Conservation (phyloP, 2,329 filamentous ascomycete species). For the Dactylonectria estremocensis region DNA sequence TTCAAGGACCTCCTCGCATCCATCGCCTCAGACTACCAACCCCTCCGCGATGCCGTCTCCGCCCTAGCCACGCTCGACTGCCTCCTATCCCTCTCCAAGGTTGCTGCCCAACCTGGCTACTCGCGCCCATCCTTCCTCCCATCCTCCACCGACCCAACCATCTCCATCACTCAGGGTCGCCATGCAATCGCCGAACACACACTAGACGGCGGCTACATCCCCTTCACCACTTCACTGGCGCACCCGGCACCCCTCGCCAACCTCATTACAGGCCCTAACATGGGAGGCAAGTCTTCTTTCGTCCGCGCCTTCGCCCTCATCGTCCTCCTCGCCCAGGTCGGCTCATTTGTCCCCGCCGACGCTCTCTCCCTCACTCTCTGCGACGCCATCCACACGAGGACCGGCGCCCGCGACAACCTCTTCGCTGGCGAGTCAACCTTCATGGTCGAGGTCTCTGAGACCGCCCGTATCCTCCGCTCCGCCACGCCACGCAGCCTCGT, state of each 20-base stretch:
- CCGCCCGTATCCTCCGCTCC: conserved; percentile 89
- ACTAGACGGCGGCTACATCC: conserved; percentile 88
- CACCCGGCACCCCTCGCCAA: conserved; percentile 78
- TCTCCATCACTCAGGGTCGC: conserved; percentile 77
- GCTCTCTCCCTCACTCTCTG: conserved; percentile 83
- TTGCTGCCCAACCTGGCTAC: conserved; percentile 91
- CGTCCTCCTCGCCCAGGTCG: conserved; percentile 93
- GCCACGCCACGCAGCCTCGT: conserved; percentile 89
- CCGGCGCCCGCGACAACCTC: conserved; percentile 97
- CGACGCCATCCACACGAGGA: conserved; percentile 94
- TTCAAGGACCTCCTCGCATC: conserved; percentile 80
- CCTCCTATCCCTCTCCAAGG: conserved; percentile 86
- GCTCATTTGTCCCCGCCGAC: conserved; percentile 90
- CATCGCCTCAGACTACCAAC: conserved; percentile 88
- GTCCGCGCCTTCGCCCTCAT: conserved; percentile 94
- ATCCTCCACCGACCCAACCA: conserved; percentile 74
- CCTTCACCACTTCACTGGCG: conserved; percentile 85
- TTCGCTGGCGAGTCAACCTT: conserved; percentile 96
- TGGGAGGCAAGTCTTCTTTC: conserved; percentile 99
- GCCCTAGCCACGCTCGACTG: conserved; percentile 91
- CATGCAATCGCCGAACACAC: conserved; percentile 98
- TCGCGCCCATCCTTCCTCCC: conserved; percentile 79
- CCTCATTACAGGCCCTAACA: conserved; percentile 96
- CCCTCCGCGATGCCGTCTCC: conserved; percentile 89
- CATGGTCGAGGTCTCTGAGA: conserved; percentile 98